Evolutionary conservation across 1,284 basidiomycete species (phyloP).

Genomic region (Trametes pubescens): DNA sequence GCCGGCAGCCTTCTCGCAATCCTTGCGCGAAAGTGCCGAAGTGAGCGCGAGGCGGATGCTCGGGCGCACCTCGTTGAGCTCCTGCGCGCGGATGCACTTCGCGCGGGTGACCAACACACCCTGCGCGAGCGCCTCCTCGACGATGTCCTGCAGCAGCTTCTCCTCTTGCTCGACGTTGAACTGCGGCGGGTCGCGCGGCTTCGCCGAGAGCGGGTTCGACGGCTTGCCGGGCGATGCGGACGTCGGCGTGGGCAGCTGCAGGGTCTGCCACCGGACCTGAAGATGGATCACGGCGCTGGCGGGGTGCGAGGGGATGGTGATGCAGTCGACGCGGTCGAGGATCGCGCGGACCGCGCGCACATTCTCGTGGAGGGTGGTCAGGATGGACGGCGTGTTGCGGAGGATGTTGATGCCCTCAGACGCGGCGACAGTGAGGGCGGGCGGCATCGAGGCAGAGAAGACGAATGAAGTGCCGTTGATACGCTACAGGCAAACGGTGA

Average conservation of each 20-base stretch:
- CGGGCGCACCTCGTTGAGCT: constrained; percentile 84
- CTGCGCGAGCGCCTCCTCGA: constrained; percentile 81
- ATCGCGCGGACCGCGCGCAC: constrained; percentile 76
- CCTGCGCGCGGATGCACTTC: constrained; percentile 83
- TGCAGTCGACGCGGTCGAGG: constrained; percentile 83
- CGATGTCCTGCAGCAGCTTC: constrained; percentile 83
- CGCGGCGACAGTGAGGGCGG: constrained; percentile 87
- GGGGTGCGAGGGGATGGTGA: constrained; percentile 86
- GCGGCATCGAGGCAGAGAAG: constrained; percentile 95
- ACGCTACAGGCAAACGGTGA: constrained; percentile 59
- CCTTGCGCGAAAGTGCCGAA: constrained; percentile 85
- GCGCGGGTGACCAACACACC: constrained; percentile 87
- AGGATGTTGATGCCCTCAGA: constrained; percentile 87
- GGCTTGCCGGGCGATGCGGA: constrained; percentile 45
- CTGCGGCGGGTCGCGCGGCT: constrained; percentile 52
- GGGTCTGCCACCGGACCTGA: constrained; percentile 56
- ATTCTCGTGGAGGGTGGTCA: constrained; percentile 85
- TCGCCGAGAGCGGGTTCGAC: constrained; percentile 54
- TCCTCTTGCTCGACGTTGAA: constrained; percentile 81
- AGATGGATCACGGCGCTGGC: constrained; percentile 92
- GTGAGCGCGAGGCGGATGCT: constrained; percentile 87
- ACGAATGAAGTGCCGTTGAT: constrained; percentile 98
- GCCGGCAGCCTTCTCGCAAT: constrained; percentile 87
- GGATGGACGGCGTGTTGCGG: constrained; percentile 75
- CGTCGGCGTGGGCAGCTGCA: constrained; percentile 45